Conservation (phyloP, 805 yeast species). For the Scheffersomyces lignosus region DNA sequence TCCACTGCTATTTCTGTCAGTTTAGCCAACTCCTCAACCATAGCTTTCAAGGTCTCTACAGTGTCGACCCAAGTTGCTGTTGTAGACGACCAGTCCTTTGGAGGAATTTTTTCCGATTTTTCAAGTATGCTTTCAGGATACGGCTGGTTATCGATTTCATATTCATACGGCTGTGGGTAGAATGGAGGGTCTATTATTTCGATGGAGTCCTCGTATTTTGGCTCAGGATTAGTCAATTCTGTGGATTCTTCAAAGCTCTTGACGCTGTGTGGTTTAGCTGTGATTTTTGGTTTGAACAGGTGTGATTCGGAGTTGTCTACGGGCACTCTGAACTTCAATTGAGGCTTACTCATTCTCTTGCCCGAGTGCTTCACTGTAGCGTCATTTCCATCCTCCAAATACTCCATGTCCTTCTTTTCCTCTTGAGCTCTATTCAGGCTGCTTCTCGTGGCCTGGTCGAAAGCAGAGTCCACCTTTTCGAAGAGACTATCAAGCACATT, state of each 20-base stretch:
- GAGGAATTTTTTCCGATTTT: slow-evolving; percentile 44
- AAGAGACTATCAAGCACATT: slow-evolving; percentile 66
- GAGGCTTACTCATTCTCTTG: slow-evolving; percentile 63
- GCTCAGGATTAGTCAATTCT: slow-evolving; percentile 27
- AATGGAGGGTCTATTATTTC: slow-evolving; percentile 50
- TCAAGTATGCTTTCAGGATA: slow-evolving; percentile 61
- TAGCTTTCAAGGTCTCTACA: slow-evolving; percentile 45
- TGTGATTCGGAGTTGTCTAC: slow-evolving; percentile 66
- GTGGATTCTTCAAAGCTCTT: slow-evolving; percentile 55
- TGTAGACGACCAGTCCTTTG: slow-evolving; percentile 64
- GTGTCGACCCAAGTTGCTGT: slow-evolving; percentile 73
- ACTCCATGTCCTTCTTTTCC: slow-evolving; percentile 29
- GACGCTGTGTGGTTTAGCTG: slow-evolving; percentile 70
- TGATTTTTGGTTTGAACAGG: slow-evolving; percentile 79
- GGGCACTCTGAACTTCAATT: slow-evolving; percentile 52
- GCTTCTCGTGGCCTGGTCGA: slow-evolving; percentile 47
- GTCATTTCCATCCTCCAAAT: slow-evolving; percentile 47
- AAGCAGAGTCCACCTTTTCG: slow-evolving; percentile 72
- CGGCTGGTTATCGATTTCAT: slow-evolving; percentile 67
- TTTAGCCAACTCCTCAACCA: slow-evolving; percentile 54
- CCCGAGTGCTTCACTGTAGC: slow-evolving; percentile 10
- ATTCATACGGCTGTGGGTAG: slow-evolving; percentile 77
- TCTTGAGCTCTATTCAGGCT: slow-evolving; percentile 15
- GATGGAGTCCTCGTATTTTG: slow-evolving; percentile 19
- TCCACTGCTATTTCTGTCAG: slow-evolving; percentile 82